These are phyloP conservation scores for Aegilops umbellulata DNA, from an alignment of 176 grass and related monocot genomes.

Conservation along the genomic window DNA sequence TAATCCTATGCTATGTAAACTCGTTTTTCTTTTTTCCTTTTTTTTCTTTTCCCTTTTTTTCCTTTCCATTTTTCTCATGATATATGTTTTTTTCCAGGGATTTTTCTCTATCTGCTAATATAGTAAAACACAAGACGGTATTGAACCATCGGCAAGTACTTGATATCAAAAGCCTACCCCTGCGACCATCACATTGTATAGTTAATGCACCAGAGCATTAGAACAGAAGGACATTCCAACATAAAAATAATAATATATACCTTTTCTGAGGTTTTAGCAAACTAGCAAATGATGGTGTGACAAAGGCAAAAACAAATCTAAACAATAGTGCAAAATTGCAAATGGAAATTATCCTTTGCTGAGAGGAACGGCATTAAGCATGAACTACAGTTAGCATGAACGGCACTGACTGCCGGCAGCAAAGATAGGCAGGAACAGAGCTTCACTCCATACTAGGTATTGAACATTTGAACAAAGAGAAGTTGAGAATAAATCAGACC, in stretches of 20 bases:
- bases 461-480: constrained; percentile 3
- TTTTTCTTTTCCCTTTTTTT: not conserved
- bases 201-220: constrained; percentile 39
- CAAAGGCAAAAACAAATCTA: not conserved
- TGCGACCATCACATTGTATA: constrained; percentile 59
- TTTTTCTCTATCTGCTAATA: constrained; percentile 17
- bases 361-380: not conserved
- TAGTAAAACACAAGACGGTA: constrained; percentile 6
- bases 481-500: not conserved
- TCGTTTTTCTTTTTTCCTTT: not conserved
- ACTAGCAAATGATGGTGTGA: not conserved
- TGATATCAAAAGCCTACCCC: constrained; percentile 48
- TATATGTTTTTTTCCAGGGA: constrained; percentile 14
- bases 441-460: not conserved
- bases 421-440: not conserved
- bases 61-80: not conserved
- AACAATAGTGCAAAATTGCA: not conserved
- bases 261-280: not conserved
- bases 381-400: no score
- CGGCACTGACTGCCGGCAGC: not conserved
- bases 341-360: not conserved
- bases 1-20: constrained; percentile 23
- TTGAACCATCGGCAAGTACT: constrained; percentile 25
- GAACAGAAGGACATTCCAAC: not conserved
- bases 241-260: not conserved